Base-by-base conservation (phyloP, 768 basidiomycete species). In the Psilocybe azurescens region DNA sequence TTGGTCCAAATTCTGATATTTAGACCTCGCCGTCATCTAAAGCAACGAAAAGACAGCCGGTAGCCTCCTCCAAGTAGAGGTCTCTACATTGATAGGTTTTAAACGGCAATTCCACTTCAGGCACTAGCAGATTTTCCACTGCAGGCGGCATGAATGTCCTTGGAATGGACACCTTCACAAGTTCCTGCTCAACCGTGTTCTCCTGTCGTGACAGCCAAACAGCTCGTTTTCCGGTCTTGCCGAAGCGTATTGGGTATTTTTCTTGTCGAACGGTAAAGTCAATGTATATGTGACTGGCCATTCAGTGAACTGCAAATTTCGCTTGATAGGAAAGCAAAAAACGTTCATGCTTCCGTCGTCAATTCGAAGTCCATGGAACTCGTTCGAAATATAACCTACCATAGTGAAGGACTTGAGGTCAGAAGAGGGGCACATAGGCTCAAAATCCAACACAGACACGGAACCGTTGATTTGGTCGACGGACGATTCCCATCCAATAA, bases 11-110 rank as follows among this genome's bases (percentile, higher is more conserved):
- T 33, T 77, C 69, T 55, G 86, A 66, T 24, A 86, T 67, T 69
- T 83, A 86, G 41, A 89, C 63, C 33, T 85, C 81, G n/a, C 86
- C 85, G 16, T 81, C 84, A 41, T 80, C 78, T 11, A 88, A 70
- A 9, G 79, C 82, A 14, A 86, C 68, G 65, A 76, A 83, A 1
- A 8, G 9, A 39, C 14, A 1, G 9, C 87, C 86, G 1, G 79
- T 80, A 6, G 79, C 74, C 65, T 89, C 88, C 58, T 89, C 85
- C 58, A 88, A 86, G 3, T 79, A 79, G 30, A 88, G 70, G 0
- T 78, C 78, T 39, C 78, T 77, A 57, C 80, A 81, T 32, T 76
- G 74, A 28, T 77, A 72, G 16, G 81, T 76, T 63, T 79, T 75
- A 58, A 89, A 86, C 0, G 86, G 86, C 39, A 88, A 71, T 1